Conservation (phyloP, 805 yeast species). For the Wickerhamomyces queroliae region DNA sequence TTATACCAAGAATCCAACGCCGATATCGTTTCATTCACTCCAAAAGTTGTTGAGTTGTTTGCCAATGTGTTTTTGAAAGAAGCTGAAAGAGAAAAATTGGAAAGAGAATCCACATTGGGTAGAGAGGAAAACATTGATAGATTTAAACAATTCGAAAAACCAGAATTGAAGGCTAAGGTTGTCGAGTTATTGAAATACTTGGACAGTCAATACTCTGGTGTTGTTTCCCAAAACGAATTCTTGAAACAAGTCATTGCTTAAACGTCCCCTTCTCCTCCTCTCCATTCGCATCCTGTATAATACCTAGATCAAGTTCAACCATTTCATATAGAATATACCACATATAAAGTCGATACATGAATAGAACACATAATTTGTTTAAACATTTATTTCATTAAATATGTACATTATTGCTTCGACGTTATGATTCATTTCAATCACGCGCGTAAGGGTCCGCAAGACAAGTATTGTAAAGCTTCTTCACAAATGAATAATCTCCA, state of each 20-base stretch:
- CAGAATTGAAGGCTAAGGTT: constrained; percentile 58
- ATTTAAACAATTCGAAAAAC: constrained; percentile 71
- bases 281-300: not conserved
- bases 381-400: too few relatives aligned
- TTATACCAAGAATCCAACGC: constrained; percentile 62
- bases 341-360: too few relatives aligned
- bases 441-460: too few relatives aligned
- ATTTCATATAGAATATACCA: too few relatives aligned
- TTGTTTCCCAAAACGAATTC: constrained; percentile 42
- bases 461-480: too few relatives aligned
- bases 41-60: constrained; percentile 60
- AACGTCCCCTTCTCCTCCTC: not conserved
- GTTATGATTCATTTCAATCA: too few relatives aligned
- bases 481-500: too few relatives aligned
- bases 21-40: constrained; percentile 47
- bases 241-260: constrained; percentile 27
- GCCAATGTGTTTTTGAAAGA: constrained; percentile 71
- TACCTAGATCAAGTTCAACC: not conserved
- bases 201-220: constrained; percentile 58
- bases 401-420: too few relatives aligned
- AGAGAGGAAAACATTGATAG: constrained; percentile 79
- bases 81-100: constrained; percentile 62
- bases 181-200: constrained; percentile 68
- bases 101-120: constrained; percentile 72
- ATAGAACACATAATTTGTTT: too few relatives aligned